phyloP scores from a whole-genome alignment of 2,329 filamentous ascomycete species.

The Claviceps spartinae region DNA sequence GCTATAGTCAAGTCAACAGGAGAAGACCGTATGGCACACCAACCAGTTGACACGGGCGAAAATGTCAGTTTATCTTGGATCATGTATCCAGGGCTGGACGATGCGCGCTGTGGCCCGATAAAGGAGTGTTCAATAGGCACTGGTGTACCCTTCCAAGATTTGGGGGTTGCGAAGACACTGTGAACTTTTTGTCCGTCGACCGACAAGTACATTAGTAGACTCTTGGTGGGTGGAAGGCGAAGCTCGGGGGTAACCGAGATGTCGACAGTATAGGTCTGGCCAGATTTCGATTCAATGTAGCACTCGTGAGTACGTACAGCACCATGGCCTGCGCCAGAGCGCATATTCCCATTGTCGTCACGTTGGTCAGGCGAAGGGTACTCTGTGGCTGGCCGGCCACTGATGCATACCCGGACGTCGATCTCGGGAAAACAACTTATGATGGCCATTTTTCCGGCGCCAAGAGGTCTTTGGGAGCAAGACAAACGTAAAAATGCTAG shows the following conservation, averaged over 20 bases:
- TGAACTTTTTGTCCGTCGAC: constrained; percentile 8
- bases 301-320: constrained; percentile 1
- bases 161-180: neutral
- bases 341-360: neutral
- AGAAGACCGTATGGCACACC: neutral
- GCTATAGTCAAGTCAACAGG: too few relatives aligned
- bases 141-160: neutral
- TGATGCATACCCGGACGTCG: constrained; percentile 9
- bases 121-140: neutral
- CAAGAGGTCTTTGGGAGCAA: neutral
- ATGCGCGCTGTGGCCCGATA: neutral
- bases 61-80: neutral
- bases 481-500: too few relatives aligned
- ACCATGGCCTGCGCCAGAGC: too few relatives aligned
- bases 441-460: constrained; percentile 11
- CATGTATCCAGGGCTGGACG: neutral
- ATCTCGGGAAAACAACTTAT: constrained; percentile 9
- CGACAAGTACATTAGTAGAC: accelerated
- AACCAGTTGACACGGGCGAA: neutral
- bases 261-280: constrained; percentile 9
- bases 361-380: constrained; percentile 5
- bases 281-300: constrained; percentile 14
- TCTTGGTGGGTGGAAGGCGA: neutral
- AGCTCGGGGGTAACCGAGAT: neutral
- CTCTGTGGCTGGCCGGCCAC: constrained; percentile 10